phyloP scores from a whole-genome alignment of 768 basidiomycete species.

The Kwoniella bestiolae region DNA sequence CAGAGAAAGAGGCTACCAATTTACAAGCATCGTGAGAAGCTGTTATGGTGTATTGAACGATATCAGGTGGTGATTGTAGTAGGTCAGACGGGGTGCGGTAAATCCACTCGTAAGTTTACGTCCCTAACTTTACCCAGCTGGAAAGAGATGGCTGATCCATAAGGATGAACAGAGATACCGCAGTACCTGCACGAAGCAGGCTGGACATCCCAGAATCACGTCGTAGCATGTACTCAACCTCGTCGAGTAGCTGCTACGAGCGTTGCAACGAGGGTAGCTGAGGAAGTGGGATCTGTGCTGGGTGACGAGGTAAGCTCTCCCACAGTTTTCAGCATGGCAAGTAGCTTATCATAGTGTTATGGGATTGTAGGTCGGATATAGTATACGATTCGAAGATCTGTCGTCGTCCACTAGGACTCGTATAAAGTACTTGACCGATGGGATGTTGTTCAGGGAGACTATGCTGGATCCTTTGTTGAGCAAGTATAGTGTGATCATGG shows the following conservation, averaged over 20 bases:
- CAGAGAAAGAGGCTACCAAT: conserved; percentile 87
- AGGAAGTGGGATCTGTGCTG: conserved; percentile 84
- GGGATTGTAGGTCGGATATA: conserved; percentile 83
- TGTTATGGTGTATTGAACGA: conserved; percentile 82
- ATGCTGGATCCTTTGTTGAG: conserved; percentile 89
- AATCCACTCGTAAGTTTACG: conserved; percentile 82
- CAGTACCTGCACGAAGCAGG: conserved; percentile 92
- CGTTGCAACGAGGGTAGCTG: conserved; percentile 85
- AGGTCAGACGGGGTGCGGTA: conserved; percentile 90
- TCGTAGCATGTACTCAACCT: conserved; percentile 92
- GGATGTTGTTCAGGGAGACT: conserved; percentile 94
- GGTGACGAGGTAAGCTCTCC: conserved; percentile 65
- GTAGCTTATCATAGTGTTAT: conserved; percentile 1
- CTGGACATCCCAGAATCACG: conserved; percentile 81
- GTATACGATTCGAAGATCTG: conserved; percentile 94
- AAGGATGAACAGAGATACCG: conserved; percentile 97
- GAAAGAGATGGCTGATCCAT: too few species aligned
- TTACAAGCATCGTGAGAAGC: conserved; percentile 82
- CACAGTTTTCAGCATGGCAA: neutral
- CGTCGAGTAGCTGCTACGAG: conserved; percentile 92
- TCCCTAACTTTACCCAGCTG: neutral
- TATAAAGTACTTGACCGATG: conserved; percentile 96
- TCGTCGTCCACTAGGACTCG: conserved; percentile 81
- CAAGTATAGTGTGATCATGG: conserved; percentile 95
- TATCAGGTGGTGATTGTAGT: conserved; percentile 84